Percentiles rank a stretch among this genome's conserved stretches.
phyloP scores from a whole-genome alignment of 192 early-diverging fungal genomes.

The Thoreauomyces humboldtii region DNA sequence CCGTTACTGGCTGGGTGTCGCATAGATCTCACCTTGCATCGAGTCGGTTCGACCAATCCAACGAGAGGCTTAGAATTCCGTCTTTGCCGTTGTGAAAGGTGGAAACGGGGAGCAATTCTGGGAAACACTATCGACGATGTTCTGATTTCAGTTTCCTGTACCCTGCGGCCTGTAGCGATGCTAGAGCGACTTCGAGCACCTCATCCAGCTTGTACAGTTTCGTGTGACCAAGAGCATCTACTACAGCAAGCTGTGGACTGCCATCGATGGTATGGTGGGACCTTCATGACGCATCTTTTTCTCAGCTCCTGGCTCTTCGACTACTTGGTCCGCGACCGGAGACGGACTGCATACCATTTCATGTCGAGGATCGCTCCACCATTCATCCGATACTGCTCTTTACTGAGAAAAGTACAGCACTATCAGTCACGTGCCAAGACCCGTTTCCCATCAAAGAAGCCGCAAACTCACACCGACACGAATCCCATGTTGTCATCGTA shows the following conservation, averaged over 20 bases:
- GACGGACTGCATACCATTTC: conserved; percentile 50
- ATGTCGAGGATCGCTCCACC: conserved; percentile 48
- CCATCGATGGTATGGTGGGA: background rate
- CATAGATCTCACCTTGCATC: too few species aligned
- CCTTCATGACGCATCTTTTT: background rate
- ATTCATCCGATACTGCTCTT: conserved; percentile 57
- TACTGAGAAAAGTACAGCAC: too few species aligned
- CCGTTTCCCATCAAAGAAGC: too few species aligned
- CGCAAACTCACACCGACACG: conserved; percentile 35
- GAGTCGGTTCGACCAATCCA: conserved; percentile 83
- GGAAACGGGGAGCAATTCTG: too few species aligned
- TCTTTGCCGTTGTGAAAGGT: conserved; percentile 16
- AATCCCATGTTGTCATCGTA: background rate
- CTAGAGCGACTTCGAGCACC: too few species aligned
- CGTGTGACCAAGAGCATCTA: conserved; percentile 31
- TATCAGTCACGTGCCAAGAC: too few species aligned
- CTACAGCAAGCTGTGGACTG: conserved; percentile 17
- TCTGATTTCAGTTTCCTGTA: too few species aligned
- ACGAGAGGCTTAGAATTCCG: conserved; percentile 72
- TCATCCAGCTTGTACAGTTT: conserved; percentile 20
- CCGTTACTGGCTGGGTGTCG: too few species aligned
- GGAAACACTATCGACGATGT: too few species aligned
- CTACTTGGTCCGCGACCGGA: too few species aligned
- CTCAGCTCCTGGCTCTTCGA: too few species aligned
- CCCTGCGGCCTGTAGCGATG: too few species aligned